These are phyloP conservation scores for Acacia concinna DNA, from an alignment of 331 rosid genomes.

Conservation along the genomic window DNA sequence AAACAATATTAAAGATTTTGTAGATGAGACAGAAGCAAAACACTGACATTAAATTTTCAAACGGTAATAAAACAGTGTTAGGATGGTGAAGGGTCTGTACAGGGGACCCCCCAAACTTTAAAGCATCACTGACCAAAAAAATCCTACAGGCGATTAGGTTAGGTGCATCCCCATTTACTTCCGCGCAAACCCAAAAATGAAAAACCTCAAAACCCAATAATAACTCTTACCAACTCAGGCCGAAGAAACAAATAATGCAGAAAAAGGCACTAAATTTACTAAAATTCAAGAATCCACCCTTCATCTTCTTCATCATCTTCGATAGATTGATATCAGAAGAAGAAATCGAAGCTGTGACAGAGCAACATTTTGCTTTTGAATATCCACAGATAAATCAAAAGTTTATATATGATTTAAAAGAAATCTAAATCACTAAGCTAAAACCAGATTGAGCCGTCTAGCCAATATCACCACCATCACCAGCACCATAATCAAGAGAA, in stretches of 20 bases:
- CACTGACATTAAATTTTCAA: constrained; percentile 65
- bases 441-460: constrained; percentile 95
- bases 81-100: constrained; percentile 57
- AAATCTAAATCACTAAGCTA: constrained; percentile 36
- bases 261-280: constrained; percentile 11
- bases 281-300: constrained; percentile 23
- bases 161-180: constrained; percentile 43
- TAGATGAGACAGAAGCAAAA: constrained; percentile 44
- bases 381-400: constrained; percentile 24
- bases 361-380: constrained; percentile 30
- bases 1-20: constrained; percentile 28
- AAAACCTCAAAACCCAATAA: constrained; percentile 1
- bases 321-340: constrained; percentile 26
- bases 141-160: constrained; percentile 44
- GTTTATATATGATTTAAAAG: not conserved
- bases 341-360: constrained; percentile 25
- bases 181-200: constrained; percentile 41
- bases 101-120: constrained; percentile 53
- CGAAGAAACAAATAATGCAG: not conserved
- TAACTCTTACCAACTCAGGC: constrained; percentile 23
- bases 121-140: constrained; percentile 50
- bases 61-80: constrained; percentile 65
- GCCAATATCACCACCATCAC: constrained; percentile 96
- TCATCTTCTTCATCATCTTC: not conserved
- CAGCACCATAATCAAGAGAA: constrained; percentile 44